Conservation (phyloP, 73 alveolate species). For the Tetrahymena elliotti region DNA sequence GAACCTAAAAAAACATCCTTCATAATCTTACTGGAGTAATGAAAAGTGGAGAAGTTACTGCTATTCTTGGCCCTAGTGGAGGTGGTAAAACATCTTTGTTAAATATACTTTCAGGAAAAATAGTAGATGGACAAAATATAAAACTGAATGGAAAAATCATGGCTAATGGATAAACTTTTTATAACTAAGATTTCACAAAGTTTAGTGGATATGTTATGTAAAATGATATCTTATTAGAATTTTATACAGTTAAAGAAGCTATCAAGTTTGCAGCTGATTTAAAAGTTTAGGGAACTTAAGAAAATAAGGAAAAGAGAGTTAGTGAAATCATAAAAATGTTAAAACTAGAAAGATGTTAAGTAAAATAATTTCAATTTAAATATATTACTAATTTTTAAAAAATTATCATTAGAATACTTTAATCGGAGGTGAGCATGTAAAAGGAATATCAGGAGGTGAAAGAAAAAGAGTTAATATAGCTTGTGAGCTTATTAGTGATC, state of each 20-base stretch:
- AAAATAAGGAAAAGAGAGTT: background rate
- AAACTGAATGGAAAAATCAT: background rate
- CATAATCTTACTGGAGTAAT: conserved; percentile 15
- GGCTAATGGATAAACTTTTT: conserved; percentile 10
- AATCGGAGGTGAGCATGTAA: conserved; percentile 17
- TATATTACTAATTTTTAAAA: background rate
- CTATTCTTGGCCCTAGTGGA: conserved; percentile 43
- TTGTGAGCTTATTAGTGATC: conserved; percentile 20
- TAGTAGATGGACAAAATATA: background rate
- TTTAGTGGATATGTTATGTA: conserved; percentile 41
- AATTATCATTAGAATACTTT: conserved; percentile 19
- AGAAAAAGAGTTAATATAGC: conserved; percentile 30
- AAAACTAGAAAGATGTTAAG: background rate
- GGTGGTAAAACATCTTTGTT: conserved; percentile 35
- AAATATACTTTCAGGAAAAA: background rate
- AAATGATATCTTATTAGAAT: conserved; percentile 24
- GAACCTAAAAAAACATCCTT: background rate
- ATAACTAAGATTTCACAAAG: background rate
- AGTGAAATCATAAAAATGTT: conserved; percentile 7
- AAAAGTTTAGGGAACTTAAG: background rate
- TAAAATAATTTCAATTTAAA: background rate
- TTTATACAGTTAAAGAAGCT: conserved; percentile 28
- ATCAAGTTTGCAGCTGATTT: conserved; percentile 12
- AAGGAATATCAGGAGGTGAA: conserved; percentile 45
- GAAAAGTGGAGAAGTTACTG: conserved; percentile 27